Conservation (phyloP, 208 protist species). For the Porcisia hertigi region DNA sequence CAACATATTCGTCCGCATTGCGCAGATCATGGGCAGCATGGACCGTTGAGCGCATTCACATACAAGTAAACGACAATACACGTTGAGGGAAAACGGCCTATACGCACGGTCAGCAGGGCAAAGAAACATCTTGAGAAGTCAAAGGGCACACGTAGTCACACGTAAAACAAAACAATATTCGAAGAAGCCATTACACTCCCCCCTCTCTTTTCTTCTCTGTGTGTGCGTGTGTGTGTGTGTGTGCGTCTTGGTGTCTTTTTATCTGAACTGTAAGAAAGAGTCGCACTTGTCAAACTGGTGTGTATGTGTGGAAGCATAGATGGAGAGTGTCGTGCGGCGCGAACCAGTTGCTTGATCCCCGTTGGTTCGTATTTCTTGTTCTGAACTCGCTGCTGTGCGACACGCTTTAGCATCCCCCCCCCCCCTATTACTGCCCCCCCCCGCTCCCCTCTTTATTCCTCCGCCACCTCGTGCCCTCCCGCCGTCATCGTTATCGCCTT, state of each 20-base stretch:
- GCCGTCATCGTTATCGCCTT: background rate
- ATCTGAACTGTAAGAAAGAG: background rate
- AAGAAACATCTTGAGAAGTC: background rate
- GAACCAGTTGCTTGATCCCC: background rate
- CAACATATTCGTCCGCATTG: slow-evolving; percentile 90
- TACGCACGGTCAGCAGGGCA: background rate
- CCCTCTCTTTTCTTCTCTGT: background rate
- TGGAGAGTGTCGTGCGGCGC: background rate
- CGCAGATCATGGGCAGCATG: slow-evolving; percentile 76
- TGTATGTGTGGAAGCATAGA: background rate
- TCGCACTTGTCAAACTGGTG: background rate
- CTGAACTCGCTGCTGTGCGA: background rate
- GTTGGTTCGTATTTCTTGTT: slow-evolving; percentile 1
- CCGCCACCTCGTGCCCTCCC: background rate
- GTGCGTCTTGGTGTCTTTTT: background rate
- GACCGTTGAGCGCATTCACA: slow-evolving; percentile 25
- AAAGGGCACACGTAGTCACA: background rate
- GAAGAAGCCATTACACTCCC: background rate
- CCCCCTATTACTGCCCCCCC: background rate
- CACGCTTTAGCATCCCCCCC: background rate
- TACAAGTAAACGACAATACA: background rate
- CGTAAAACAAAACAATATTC: background rate
- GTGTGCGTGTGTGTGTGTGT: background rate
- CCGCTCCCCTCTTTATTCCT: background rate
- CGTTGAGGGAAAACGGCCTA: slow-evolving; percentile 10